Conservation (phyloP, 2,329 filamentous ascomycete genomes). For the Neofusicoccum sp. region DNA sequence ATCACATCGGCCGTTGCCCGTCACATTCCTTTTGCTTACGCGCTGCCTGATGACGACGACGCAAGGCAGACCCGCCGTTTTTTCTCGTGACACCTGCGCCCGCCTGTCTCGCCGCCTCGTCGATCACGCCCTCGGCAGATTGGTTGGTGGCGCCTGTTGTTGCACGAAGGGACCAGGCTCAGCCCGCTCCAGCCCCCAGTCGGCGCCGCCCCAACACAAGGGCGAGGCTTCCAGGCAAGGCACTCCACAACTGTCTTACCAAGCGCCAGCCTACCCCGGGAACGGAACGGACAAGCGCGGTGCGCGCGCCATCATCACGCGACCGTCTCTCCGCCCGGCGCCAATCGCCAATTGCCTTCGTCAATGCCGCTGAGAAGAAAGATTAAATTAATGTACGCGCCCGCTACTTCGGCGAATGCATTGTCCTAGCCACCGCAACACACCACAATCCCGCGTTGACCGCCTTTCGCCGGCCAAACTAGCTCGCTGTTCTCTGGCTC, state of each 20-base stretch:
- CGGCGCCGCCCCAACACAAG: not conserved
- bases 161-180: not conserved
- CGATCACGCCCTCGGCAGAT: conserved; percentile 10
- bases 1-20: not conserved
- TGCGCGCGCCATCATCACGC: conserved; percentile 12
- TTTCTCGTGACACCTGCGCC: conserved; percentile 14
- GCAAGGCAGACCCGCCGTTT: conserved; percentile 3
- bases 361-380: not conserved
- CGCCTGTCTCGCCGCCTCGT: conserved; percentile 14
- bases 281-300: conserved; percentile 3
- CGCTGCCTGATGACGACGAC: conserved; percentile 16
- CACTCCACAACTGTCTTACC: conserved; percentile 11
- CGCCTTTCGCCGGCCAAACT: too few species aligned
- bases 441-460: too few species aligned
- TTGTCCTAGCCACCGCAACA: too few species aligned
- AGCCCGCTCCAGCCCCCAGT: not conserved
- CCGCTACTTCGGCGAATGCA: not conserved
- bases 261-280: not conserved
- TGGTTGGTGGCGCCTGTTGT: conserved; percentile 14
- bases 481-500: too few species aligned
- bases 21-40: conserved; percentile 12
- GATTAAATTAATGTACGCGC: not conserved
- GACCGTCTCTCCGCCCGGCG: not conserved
- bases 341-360: not conserved
- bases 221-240: not conserved